Conservation (phyloP, 805 yeast genomes). For the Saccharomycopsis sp. region DNA sequence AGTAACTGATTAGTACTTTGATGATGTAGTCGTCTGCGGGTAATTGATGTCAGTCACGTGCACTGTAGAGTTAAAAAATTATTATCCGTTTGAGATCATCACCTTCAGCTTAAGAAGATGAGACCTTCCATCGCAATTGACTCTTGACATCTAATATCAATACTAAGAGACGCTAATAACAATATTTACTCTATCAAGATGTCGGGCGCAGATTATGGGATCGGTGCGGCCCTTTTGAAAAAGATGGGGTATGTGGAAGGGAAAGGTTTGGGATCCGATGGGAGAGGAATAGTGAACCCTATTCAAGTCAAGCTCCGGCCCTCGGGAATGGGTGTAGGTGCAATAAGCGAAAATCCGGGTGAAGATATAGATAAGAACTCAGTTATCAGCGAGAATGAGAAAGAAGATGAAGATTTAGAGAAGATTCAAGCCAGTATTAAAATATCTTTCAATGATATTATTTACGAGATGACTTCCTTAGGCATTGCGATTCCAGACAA, state of each 20-base stretch:
- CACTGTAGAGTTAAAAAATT: too few relatives aligned
- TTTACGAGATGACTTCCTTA: conserved; percentile 26
- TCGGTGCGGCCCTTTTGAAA: conserved; percentile 72
- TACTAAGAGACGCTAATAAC: too few relatives aligned
- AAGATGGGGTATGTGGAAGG: conserved; percentile 89
- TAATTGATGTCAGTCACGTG: too few relatives aligned
- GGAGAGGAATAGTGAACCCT: conserved; percentile 75
- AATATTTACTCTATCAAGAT: not conserved
- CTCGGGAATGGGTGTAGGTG: conserved; percentile 72
- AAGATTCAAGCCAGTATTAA: conserved; percentile 19
- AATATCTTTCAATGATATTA: conserved; percentile 22
- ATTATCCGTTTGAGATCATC: too few relatives aligned
- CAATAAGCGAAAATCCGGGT: conserved; percentile 33
- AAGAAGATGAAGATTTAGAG: conserved; percentile 10
- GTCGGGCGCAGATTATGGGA: conserved; percentile 50
- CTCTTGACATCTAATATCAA: too few relatives aligned
- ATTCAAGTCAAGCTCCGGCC: conserved; percentile 64
- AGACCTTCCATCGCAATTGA: too few relatives aligned
- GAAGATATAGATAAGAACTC: conserved; percentile 22
- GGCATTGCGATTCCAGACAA: conserved; percentile 26
- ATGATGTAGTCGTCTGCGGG: too few relatives aligned
- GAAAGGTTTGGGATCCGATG: conserved; percentile 69
- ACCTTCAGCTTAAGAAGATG: too few relatives aligned
- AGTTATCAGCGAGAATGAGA: conserved; percentile 21
- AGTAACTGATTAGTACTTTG: too few relatives aligned